Percentiles rank a stretch among this genome's conserved stretches.
phyloP scores from a whole-genome alignment of 1,139 yeast species.

The Geotrichum aggregatum region DNA sequence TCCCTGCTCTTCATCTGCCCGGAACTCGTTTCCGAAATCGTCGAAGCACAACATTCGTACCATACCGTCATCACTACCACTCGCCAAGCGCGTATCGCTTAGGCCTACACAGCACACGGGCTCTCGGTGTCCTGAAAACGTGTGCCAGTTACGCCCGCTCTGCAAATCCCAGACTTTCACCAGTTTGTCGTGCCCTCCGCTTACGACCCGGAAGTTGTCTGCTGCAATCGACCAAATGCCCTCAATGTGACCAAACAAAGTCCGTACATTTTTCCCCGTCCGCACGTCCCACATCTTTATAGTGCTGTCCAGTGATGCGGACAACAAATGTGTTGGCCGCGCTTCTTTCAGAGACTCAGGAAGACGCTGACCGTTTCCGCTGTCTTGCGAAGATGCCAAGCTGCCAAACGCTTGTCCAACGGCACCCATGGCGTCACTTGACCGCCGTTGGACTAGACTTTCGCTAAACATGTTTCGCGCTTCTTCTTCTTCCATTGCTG shows the following conservation, averaged over 20 bases:
- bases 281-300: conserved; percentile 88
- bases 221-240: conserved; percentile 97
- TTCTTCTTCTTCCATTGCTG: conserved; percentile 20
- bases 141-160: conserved; percentile 88
- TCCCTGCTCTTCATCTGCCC: too few relatives aligned
- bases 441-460: neutral
- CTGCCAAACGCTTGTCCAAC: neutral
- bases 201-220: conserved; percentile 86
- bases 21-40: conserved; percentile 16
- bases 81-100: conserved; percentile 83
- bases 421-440: neutral
- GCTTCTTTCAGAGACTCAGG: neutral
- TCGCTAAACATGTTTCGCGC: conserved; percentile 11
- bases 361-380: neutral
- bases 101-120: conserved; percentile 85
- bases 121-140: conserved; percentile 69
- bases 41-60: conserved; percentile 80
- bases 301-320: conserved; percentile 89
- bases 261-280: conserved; percentile 81
- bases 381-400: neutral
- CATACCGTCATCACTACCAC: conserved; percentile 83
- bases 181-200: conserved; percentile 88
- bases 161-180: conserved; percentile 96
- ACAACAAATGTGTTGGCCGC: conserved; percentile 71
- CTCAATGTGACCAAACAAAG: conserved; percentile 95